Base-by-base conservation (phyloP, 805 yeast genomes). In the Candida germanica region DNA sequence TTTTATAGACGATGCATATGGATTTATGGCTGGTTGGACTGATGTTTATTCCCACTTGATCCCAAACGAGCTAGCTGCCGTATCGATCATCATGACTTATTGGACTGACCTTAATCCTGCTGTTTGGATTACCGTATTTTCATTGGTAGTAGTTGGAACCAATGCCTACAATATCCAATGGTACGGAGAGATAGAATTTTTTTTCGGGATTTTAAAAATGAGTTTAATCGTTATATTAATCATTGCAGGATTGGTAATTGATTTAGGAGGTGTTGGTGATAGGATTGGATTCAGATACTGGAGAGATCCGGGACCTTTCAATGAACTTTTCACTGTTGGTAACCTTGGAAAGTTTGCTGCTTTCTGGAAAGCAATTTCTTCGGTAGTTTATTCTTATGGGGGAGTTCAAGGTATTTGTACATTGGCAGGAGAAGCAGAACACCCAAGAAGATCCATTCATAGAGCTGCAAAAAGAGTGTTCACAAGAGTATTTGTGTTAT, bases 21-120 rank as follows among this genome's bases (percentile, higher is more conserved):
- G 73, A 3, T 71, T 71, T 46, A 61, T 72, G 6, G 61, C 64
- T 40, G 77, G 78, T 24, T 71, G 73, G 64, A 46, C 61, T 26
- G 56, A 60, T 27, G 51, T 69, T 22, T 69, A 66, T 52, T 50
- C 55, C 2, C 24, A 26, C 11, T 11, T 58, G 6, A 41, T 65
- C 35, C 76, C 77, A 17, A 56, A 54, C 33, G 75, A 72, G 41
- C 51, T 73, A 22, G 52, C 72, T 13, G 75, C 76, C 1, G 65
- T 67, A 10, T 69, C 73, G n/a, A 59, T 71, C 24, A 62, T 71
- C 5, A 58, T 71, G 46, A 59, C 62, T 15, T 72, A 62, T 42
- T 72, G 77, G 78, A 50, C 68, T 1, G 59, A 56, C 26, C 48
- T 69, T 13, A 67, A 61, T 27, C 67, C 71, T 7, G 77, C 71